Base-by-base conservation (phyloP, 1,139 yeast species). In the Magnusiomyces suaveolens region DNA sequence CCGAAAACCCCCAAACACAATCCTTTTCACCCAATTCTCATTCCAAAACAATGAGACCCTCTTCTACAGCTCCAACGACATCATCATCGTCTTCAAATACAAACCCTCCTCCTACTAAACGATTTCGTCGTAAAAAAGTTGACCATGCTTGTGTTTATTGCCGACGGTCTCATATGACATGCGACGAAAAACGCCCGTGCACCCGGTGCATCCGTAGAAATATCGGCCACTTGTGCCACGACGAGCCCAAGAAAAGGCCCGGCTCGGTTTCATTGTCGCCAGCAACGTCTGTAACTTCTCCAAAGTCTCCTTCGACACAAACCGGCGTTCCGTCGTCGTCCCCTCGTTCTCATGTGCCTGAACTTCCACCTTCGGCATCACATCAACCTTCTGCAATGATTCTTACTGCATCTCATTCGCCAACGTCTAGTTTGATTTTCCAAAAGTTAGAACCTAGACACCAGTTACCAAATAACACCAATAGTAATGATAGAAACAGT, bases 121-220 rank as follows among this genome's bases (percentile, higher is more conserved):
- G 51, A 14, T 51, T 56, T 25, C 48, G 56, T 44, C 59, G 67
- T 16, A 61, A 62, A 39, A 69, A 69, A 55, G 72, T 66, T 25
- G 72, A 67, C 59, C 70, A 66, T 51, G 96, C 97, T 0, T 90
- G 97, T 72, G 87, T 90, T 1, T 90, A 87, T 66, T 90, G 97
- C 66, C 78, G 97, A 51, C 74, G 97, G 50, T 87, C 96, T 1
- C 97, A 90, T 68, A 88, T 90, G 94, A 87, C 89, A 36, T 90
- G 97, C 70, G 96, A 89, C 54, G 60, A 63, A 48, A 60, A 81
- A 16, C 74, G 97, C 56, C 97, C 97, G 1, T 90, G 97, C 67
- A 80, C 83, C 53, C 73, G 97, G 53, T 90, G 97, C 69, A 77
- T 89, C 23, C 87, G 87, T 67, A 74, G 97, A 60, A 88, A 87